phyloP scores from a whole-genome alignment of 306 rosid species.

The Trifolium repens region DNA sequence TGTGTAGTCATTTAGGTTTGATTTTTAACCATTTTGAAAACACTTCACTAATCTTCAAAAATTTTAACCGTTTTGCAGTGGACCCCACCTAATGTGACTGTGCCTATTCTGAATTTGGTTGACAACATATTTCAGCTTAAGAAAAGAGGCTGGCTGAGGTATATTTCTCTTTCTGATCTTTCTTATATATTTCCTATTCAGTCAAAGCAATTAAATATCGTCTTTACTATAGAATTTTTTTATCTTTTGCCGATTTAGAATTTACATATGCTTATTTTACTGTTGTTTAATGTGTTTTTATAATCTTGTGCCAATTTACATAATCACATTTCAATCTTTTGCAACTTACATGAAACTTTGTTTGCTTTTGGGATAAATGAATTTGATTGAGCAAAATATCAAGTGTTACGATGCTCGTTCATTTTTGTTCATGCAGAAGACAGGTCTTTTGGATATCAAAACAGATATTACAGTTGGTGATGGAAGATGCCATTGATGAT shows the following conservation, averaged over 20 bases:
- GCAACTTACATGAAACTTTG: constrained; percentile 17
- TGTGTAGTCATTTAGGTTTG: constrained; percentile 31
- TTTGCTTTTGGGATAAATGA: constrained; percentile 11
- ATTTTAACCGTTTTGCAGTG: constrained; percentile 72
- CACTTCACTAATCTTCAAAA: constrained; percentile 33
- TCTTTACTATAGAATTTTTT: not conserved
- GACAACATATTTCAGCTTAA: constrained; percentile 97
- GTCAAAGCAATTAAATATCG: constrained; percentile 11
- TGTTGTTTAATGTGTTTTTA: not conserved
- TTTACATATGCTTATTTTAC: constrained; percentile 8
- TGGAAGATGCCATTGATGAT: constrained; percentile 99
- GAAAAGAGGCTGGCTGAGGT: constrained; percentile 99
- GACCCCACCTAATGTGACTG: constrained; percentile 92
- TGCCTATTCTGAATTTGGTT: constrained; percentile 93
- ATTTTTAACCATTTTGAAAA: not conserved
- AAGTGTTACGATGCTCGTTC: constrained; percentile 35
- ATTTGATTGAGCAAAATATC: constrained; percentile 7
- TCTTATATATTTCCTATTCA: constrained; percentile 3
- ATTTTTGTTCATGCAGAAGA: constrained; percentile 64
- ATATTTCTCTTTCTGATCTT: constrained; percentile 42
- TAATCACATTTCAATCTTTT: constrained; percentile 26
- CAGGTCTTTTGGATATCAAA: constrained; percentile 99
- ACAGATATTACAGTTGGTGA: constrained; percentile 88
- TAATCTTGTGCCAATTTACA: not conserved
- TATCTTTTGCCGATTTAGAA: not conserved